Base-by-base conservation (phyloP, 352 stramenopile species). In the Phytophthora ohioensis region DNA sequence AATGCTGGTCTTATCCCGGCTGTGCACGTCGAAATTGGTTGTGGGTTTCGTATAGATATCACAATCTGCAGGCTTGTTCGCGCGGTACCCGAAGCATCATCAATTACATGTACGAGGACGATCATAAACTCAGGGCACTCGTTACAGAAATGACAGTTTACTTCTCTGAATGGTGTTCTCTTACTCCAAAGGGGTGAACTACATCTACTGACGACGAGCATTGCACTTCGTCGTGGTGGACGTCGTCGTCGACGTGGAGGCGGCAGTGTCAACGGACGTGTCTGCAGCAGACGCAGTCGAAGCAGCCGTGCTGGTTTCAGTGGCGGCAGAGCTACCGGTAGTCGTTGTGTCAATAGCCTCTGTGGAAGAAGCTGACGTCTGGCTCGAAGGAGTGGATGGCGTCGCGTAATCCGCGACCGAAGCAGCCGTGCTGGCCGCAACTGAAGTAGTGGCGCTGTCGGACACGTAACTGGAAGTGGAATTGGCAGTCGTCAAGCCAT, bases 1-100 rank as follows among this genome's bases (percentile, higher is more conserved):
- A n/a, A 46, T n/a, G 15, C 41, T 46, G 41, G 57, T 60, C 59
- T 54, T 67, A 60, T 60, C 59, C 35, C 41, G 15, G 41, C 41
- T 46, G 41, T 46, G 41, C 41, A 46, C 41, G 13, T 27, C 41
- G 11, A 13, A 1, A 3, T 46, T 46, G n/a, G 13, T 1, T 27
- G 1, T 27, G 41, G 17, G 10, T 46, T 46, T 46, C 41, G 41
- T 46, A 46, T 46, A 15, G 41, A 17, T 46, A n/a, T 27, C 41
- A 46, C 41, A 46, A 46, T 46, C 41, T 46, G 41, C 41, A 46
- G 13, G 41, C 41, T 46, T 11, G 15, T n/a, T 46, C 21, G 41
- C 11, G 41, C 21, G 21, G 41, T 46, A 15, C 41, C 15, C 13
- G 9, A 46, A 27, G 13, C 41, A 46, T 46, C 41, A 46, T 46